Percentiles rank a stretch among this genome's conserved stretches.
phyloP scores from a whole-genome alignment of 352 stramenopile species.

The Phytophthora capsici region DNA sequence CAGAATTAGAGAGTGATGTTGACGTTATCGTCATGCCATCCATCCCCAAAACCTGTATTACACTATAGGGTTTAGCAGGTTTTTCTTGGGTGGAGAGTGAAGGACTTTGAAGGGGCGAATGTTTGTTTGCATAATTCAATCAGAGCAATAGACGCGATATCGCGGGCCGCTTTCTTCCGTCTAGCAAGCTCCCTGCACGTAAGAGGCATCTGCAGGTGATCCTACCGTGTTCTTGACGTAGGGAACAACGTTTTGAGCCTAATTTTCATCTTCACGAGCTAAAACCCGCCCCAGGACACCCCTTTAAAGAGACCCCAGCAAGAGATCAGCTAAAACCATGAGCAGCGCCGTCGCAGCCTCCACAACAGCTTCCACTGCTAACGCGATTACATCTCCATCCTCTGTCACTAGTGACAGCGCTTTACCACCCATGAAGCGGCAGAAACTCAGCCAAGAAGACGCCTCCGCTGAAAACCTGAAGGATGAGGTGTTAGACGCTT shows the following conservation, averaged over 20 bases:
- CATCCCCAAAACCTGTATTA: constrained; percentile 4
- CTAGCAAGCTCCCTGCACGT: not conserved
- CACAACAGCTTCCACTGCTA: not conserved
- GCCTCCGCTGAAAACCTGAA: constrained; percentile 34
- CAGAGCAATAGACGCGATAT: not conserved
- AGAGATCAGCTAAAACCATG: constrained; percentile 20
- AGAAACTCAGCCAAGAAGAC: constrained; percentile 52
- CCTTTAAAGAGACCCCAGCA: not conserved
- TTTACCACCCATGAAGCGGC: constrained; percentile 56
- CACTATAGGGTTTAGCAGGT: constrained; percentile 9
- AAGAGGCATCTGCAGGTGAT: not conserved
- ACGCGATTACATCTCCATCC: not conserved
- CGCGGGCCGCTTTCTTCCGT: constrained; percentile 1
- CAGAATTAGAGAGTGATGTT: constrained; percentile 7
- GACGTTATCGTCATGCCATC: constrained; percentile 27
- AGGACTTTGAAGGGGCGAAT: constrained; percentile 42
- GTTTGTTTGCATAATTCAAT: constrained; percentile 32
- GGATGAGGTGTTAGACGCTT: constrained; percentile 21
- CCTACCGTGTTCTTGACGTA: not conserved
- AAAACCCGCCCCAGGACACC: constrained; percentile 1
- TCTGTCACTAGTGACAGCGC: not conserved
- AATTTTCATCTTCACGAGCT: not conserved
- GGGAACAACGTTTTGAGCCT: constrained; percentile 1
- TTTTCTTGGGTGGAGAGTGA: constrained; percentile 46
- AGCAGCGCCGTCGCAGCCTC: constrained; percentile 20